Evolutionary conservation across 306 rosid species (phyloP).

Genomic region (Neltuma alba): DNA sequence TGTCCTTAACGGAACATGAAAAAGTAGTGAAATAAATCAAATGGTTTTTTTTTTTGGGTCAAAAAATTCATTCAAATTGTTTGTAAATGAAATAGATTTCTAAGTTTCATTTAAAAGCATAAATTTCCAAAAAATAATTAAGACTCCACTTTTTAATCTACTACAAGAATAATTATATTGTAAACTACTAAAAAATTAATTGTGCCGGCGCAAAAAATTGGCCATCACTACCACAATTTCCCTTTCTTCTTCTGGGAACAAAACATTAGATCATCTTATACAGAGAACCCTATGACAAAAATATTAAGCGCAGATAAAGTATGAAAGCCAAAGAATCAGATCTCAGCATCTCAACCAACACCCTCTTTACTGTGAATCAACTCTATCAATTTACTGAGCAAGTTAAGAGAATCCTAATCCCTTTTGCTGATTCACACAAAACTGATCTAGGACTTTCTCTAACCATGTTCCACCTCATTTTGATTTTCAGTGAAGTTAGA

Average conservation of each 20-base stretch:
- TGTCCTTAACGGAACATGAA: too few species aligned
- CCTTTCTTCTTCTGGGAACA: background rate
- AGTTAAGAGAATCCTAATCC: background rate
- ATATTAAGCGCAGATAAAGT: background rate
- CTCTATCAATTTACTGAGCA: background rate
- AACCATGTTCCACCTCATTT: background rate
- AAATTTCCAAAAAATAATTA: too few species aligned
- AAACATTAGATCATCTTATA: background rate
- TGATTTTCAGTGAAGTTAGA: background rate
- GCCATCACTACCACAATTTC: background rate
- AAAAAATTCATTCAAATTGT: too few species aligned
- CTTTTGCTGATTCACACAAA: slow-evolving; percentile 30
- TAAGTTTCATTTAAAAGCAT: too few species aligned
- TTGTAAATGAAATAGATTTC: too few species aligned
- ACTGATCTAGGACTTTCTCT: slow-evolving; percentile 27
- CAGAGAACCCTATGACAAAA: background rate
- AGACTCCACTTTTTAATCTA: too few species aligned
- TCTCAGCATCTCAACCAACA: background rate
- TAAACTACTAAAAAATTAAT: too few species aligned
- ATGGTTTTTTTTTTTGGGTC: too few species aligned
- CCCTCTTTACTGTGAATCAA: background rate
- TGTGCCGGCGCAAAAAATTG: background rate
- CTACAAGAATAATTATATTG: too few species aligned
- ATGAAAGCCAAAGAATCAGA: background rate
- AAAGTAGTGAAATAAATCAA: too few species aligned